Evolutionary conservation across 1,284 basidiomycete species (phyloP), one percentile per base, ranked within the genome.

Genomic region (Rugosomyces carneus): DNA sequence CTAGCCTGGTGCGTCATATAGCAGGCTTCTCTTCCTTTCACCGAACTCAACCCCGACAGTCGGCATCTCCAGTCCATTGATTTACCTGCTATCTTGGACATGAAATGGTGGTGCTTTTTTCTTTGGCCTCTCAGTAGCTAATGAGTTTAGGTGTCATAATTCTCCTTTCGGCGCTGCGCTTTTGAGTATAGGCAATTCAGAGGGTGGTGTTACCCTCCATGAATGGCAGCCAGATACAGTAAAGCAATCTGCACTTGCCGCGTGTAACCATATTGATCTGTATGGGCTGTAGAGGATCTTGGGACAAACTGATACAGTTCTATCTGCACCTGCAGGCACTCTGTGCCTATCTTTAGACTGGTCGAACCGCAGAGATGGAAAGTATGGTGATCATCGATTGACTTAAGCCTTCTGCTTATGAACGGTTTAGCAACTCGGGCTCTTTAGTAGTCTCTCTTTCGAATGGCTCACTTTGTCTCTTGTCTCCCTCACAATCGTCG

Each of bases 291-390:
- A 81, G 80, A 63, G 63, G 49, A 62, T 53, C 47, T 61, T 91
- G n/a, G 53, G 62, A 6, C 59, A 61, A 24, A 49, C 72, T 1
- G 70, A 80, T 34, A 70, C 65, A 0, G 61, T 92, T n/a, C 62
- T 69, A 32, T 81, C 84, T 37, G 78, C 81, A 7, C 60, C 78
- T 0, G 60, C 74, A 0, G 73, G 80, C 13, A 74, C 74, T 0
- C 69, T 96, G 1, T 92, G 89, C 57, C 76, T 96, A 16, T 94
- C 92, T 2, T 67, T 95, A 18, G 93, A 94, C 61, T 95, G 90
- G 88, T 87, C 86, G 0, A 84, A 85, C 53, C 74, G 85, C 7
- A 71, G 75, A 42, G 54, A 42, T 24, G 48, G 48, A 53, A 55
- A 47, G 68, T 68, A 59, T 34, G 61, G 23, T 8, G n/a, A 44